Base-by-base conservation (phyloP, 495 filamentous ascomycete genomes). In the Neurospora sp. region DNA sequence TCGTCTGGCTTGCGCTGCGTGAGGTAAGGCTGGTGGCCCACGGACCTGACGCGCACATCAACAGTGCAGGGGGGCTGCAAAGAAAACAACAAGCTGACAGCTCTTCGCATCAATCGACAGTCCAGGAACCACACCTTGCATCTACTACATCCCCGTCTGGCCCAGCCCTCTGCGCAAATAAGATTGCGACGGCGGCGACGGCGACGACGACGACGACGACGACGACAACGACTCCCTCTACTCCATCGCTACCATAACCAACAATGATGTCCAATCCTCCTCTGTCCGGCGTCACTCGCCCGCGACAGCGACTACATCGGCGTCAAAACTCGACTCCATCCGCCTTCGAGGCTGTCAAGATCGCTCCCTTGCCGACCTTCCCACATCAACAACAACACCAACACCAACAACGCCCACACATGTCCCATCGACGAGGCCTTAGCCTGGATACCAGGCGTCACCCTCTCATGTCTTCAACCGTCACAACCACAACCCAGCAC, bases 301-400 rank as follows among this genome's bases (percentile, higher is more conserved):
- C 85, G 76, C 91, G 90, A 82, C 89, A 89, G 78, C 88, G 89
- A 80, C 89, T 88, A 85, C 93, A 97, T 83, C 89, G 92, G 79
- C 92, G 94, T 81, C 93, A 95, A 85, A 91, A 93, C 78, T 97
- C 94, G 77, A 96, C 93, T 78, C 93, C 94, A 72, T 88, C 88
- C 73, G 87, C 86, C 76, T 91, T 91, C 82, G 91, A 93, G 79
- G 87, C 87, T 70, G 84, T 86, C 72, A 91, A 91, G 86, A 87
- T 89, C 77, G 81, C 83, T 69, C 86, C 83, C 82, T 85, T 91
- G 77, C 86, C 88, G 75, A 86, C 85, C 73, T 87, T 88, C 74
- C 76, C 81, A 78, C 87, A 86, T 73, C 83, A 82, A 75, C 75
- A 80, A 35, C 79, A 79, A 27, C 35, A 37, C 0, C 35, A 37